phyloP scores from a whole-genome alignment of 2,329 filamentous ascomycete species.

The Leptoxyphium fumago region DNA sequence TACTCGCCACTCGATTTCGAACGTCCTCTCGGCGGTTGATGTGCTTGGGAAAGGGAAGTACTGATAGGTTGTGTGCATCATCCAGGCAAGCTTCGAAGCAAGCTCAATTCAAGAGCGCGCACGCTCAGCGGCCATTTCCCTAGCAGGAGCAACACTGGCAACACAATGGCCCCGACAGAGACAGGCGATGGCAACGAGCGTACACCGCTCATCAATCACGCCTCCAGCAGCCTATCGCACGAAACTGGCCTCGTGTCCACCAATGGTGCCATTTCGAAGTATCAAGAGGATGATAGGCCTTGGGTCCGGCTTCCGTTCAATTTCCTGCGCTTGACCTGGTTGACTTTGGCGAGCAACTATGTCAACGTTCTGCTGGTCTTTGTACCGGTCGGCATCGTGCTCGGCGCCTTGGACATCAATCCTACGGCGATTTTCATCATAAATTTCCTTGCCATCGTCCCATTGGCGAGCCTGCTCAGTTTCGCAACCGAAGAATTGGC shows the following conservation, averaged over 20 bases:
- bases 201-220: conserved; percentile 13
- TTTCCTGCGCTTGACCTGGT: conserved; percentile 25
- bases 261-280: conserved; percentile 1
- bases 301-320: conserved; percentile 19
- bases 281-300: conserved; percentile 14
- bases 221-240: conserved; percentile 7
- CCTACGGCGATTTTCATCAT: conserved; percentile 56
- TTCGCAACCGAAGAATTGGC: conserved; percentile 69
- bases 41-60: background rate
- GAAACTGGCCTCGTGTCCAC: conserved; percentile 2
- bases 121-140: conserved; percentile 7
- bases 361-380: conserved; percentile 60
- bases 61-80: background rate
- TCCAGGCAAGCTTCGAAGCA: conserved; percentile 8
- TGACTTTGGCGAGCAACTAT: conserved; percentile 35
- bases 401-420: conserved; percentile 47
- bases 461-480: conserved; percentile 56
- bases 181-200: conserved; percentile 9
- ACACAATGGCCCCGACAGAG: conserved; percentile 1
- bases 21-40: background rate
- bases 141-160: background rate
- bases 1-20: background rate
- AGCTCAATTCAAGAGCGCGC: conserved; percentile 11
- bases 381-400: conserved; percentile 58
- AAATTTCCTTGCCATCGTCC: conserved; percentile 71